phyloP scores from a whole-genome alignment of 352 stramenopile species.

The Phytophthora hybrid region DNA sequence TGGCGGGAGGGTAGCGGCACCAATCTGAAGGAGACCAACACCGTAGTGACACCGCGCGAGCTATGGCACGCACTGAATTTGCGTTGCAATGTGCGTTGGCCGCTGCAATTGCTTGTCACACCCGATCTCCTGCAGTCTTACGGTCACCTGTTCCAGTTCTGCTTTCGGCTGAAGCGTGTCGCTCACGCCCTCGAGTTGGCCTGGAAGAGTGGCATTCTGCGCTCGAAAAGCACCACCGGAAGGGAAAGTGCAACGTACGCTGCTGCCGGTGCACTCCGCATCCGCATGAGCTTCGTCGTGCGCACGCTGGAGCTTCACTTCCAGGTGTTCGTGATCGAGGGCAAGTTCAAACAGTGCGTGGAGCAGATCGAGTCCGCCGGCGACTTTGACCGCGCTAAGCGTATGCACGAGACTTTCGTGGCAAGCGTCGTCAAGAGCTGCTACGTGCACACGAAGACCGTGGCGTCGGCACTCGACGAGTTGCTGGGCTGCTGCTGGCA shows the following conservation, averaged over 20 bases:
- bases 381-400: slow-evolving; percentile 80
- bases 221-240: slow-evolving; percentile 32
- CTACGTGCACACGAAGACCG: slow-evolving; percentile 74
- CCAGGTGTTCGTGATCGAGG: slow-evolving; percentile 82
- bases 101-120: slow-evolving; percentile 73
- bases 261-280: slow-evolving; percentile 53
- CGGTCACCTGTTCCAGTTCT: slow-evolving; percentile 79
- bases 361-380: slow-evolving; percentile 52
- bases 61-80: slow-evolving; percentile 69
- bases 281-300: slow-evolving; percentile 81
- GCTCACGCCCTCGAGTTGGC: slow-evolving; percentile 68
- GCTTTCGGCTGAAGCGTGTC: slow-evolving; percentile 80
- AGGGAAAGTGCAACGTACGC: slow-evolving; percentile 22
- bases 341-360: slow-evolving; percentile 65
- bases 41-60: slow-evolving; percentile 52
- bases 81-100: slow-evolving; percentile 64
- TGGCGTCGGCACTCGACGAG: slow-evolving; percentile 66
- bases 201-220: slow-evolving; percentile 63
- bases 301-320: slow-evolving; percentile 80
- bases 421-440: slow-evolving; percentile 71
- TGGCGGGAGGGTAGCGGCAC: slow-evolving; percentile 25
- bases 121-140: slow-evolving; percentile 66
- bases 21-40: slow-evolving; percentile 47
- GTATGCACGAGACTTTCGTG: slow-evolving; percentile 75
- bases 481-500: slow-evolving; percentile 72